Base-by-base conservation (phyloP, 768 basidiomycete species). In the Lactarius trivialis region DNA sequence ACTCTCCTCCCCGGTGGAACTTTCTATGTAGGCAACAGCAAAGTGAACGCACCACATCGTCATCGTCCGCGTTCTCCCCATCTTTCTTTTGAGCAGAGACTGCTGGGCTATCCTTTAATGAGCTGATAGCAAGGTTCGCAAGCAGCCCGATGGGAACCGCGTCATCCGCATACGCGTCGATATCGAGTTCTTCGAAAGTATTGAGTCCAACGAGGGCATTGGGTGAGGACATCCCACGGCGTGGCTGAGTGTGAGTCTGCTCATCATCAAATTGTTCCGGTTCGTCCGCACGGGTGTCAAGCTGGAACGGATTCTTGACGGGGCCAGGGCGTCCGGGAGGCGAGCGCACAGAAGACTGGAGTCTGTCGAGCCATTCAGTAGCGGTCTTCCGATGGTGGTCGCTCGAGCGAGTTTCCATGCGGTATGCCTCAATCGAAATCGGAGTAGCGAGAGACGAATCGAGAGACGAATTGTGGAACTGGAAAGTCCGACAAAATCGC, bases 401-500 rank as follows among this genome's bases (percentile, higher is more conserved):
- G 5, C 85, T 85, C 3, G 88, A 85, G 0, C 88, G 87, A 0
- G 87, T 88, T 6, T 88, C 88, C 81, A 85, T 81, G 41, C 85
- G 80, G 69, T 90, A 91, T 2, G 89, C 87, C 5, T 86, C 86
- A 64, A 91, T 89, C 2, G 88, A 84, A 57, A 91, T 77, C 4
- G 89, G 89, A 0, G 88, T 91, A 8, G 89, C 88, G 53, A 82
- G 76, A 71, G 89, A 6, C 30, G 30, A n/a, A n/a, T 30, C 6
- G 30, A n/a, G n/a, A n/a, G n/a, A 91, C 2, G 89, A 89, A 66
- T 91, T 91, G 67, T 91, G 89, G 32, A 91, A 74, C 85, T 89
- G 72, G 51, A 30, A 30, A 30, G 30, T 30, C 2, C 3, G 33
- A 41, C 39, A 32, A 43, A 49, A 21, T 43, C n/a, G 3, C 41